Evolutionary conservation across 768 basidiomycete species (phyloP).

Genomic region (Saitozyma podzolica): DNA sequence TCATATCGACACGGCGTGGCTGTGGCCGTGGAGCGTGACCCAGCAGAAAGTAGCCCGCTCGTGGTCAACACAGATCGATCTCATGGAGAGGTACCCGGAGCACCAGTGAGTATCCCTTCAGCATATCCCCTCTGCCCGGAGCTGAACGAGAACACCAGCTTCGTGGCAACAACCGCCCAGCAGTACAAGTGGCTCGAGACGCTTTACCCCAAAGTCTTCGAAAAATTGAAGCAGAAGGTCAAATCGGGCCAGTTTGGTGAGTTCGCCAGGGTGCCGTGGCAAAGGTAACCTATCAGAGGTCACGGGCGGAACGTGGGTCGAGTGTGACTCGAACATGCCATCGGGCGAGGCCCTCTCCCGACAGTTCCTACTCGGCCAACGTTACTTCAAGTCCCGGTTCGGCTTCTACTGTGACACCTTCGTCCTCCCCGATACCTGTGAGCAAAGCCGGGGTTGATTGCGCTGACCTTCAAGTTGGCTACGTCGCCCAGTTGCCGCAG

Average conservation of each 20-base stretch:
- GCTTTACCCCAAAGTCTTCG: conserved; percentile 80
- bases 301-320: conserved; percentile 47
- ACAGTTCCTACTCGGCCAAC: conserved; percentile 87
- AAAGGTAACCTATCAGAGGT: neutral
- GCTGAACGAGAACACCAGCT: conserved; percentile 46
- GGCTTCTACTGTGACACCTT: conserved; percentile 52
- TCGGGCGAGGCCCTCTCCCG: conserved; percentile 87
- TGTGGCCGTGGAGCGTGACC: conserved; percentile 92
- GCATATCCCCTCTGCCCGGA: no score
- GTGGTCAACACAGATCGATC: conserved; percentile 91
- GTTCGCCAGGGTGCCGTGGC: neutral
- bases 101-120: conserved; percentile 57
- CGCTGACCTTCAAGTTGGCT: conserved; percentile 63
- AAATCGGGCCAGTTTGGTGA: conserved; percentile 68
- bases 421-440: conserved; percentile 48
- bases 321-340: conserved; percentile 72
- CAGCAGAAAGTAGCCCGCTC: conserved; percentile 95
- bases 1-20: conserved; percentile 86
- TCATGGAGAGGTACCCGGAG: conserved; percentile 95
- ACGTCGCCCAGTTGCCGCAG: conserved; percentile 79
- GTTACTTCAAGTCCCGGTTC: conserved; percentile 68
- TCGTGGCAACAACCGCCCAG: conserved; percentile 60
- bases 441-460: conserved; percentile 55
- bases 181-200: conserved; percentile 97
- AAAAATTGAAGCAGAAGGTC: conserved; percentile 73